Percentiles rank a stretch among this genome's conserved stretches.
phyloP scores from a whole-genome alignment of 2,329 filamentous ascomycete species.

The Cercospora sesami region DNA sequence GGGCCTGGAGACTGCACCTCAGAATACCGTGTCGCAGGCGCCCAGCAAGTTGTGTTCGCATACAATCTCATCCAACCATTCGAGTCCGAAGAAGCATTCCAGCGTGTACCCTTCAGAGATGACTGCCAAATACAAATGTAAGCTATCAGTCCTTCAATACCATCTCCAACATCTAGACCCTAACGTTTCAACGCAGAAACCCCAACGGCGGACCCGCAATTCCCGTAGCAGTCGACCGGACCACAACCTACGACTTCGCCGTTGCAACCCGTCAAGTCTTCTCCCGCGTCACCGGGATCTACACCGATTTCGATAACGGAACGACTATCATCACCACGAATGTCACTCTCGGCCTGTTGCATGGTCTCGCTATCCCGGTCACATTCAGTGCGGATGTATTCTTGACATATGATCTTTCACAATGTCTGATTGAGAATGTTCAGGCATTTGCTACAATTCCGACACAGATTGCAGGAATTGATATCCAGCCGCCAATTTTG shows the following conservation, averaged over 20 bases:
- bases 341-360: not conserved
- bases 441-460: constrained; percentile 1
- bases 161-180: not conserved
- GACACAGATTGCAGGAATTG: not conserved
- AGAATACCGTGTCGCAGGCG: not conserved
- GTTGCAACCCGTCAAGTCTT: constrained; percentile 18
- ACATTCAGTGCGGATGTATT: not conserved
- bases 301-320: constrained; percentile 6
- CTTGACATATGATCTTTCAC: not conserved
- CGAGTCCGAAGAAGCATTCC: constrained; percentile 19
- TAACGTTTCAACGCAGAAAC: not conserved
- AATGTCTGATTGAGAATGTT: not conserved
- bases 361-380: not conserved
- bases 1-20: constrained; percentile 15
- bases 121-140: constrained; percentile 12
- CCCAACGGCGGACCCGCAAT: constrained; percentile 10
- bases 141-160: not conserved
- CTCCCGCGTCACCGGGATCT: constrained; percentile 17
- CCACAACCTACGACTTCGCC: constrained; percentile 11
- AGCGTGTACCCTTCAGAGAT: constrained; percentile 16
- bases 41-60: not conserved
- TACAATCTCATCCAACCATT: constrained; percentile 17
- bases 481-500: not conserved
- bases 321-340: not conserved
- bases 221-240: constrained; percentile 12